Percentiles rank a stretch among this genome's conserved stretches.
Evolutionary conservation across 1,284 basidiomycete species (phyloP).

Genomic region (Uromyces viciae-fabae): DNA sequence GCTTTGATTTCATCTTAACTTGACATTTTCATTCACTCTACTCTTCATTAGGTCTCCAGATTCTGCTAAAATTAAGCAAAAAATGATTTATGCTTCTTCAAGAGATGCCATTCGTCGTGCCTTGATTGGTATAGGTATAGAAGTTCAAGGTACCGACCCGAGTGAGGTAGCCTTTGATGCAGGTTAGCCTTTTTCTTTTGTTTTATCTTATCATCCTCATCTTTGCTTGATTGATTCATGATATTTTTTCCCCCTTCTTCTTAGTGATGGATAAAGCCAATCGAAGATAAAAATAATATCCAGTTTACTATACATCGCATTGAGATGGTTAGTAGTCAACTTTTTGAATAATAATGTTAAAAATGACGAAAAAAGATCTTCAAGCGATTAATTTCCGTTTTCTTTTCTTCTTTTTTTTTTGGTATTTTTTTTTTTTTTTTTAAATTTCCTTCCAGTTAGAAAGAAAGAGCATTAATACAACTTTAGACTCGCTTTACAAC

Average conservation of each 20-base stretch:
- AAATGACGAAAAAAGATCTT: background rate
- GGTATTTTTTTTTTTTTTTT: background rate
- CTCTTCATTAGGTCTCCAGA: conserved; percentile 80
- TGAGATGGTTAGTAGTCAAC: background rate
- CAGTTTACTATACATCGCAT: background rate
- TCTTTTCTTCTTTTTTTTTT: background rate
- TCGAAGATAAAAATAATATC: conserved; percentile 41
- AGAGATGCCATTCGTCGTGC: conserved; percentile 74
- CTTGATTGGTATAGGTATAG: conserved; percentile 68
- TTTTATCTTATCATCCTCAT: conserved; percentile 46
- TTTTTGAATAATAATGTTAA: background rate
- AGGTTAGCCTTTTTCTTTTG: conserved; percentile 61
- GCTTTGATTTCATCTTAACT: too few species aligned
- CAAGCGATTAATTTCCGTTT: background rate
- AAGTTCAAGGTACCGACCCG: conserved; percentile 83
- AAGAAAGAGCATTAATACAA: too few species aligned
- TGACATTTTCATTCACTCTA: too few species aligned
- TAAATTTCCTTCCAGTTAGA: too few species aligned
- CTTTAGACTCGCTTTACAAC: too few species aligned
- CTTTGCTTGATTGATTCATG: background rate
- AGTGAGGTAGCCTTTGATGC: conserved; percentile 72
- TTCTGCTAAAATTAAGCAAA: conserved; percentile 76
- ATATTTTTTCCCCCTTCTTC: background rate
- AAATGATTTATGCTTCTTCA: conserved; percentile 94
- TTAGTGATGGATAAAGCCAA: conserved; percentile 53